phyloP scores from a whole-genome alignment of 768 basidiomycete species.

The Rhodocollybia butyracea region DNA sequence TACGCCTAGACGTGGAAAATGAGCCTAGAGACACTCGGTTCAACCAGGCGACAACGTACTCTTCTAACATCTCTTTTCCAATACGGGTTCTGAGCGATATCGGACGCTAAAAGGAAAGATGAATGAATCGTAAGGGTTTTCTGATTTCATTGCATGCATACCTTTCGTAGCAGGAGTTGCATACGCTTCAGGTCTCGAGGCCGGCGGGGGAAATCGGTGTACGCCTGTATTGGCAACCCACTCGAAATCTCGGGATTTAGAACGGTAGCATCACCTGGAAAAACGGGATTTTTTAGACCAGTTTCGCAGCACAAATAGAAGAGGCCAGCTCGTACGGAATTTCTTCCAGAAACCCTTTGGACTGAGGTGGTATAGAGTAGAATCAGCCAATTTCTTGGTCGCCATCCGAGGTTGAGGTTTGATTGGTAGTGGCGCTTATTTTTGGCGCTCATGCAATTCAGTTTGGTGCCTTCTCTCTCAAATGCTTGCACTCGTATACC shows the following conservation, averaged over 20 bases:
- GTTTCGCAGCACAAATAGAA: not conserved
- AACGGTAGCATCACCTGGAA: conserved; percentile 73
- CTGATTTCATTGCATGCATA: conserved; percentile 18
- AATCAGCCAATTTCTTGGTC: conserved; percentile 78
- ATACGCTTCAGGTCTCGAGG: conserved; percentile 83
- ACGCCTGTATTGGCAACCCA: conserved; percentile 76
- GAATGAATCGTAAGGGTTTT: not conserved
- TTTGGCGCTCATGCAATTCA: too few species aligned
- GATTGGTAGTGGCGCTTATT: not conserved
- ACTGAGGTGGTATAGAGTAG: conserved; percentile 85
- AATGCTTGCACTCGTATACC: too few species aligned
- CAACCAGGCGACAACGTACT: too few species aligned
- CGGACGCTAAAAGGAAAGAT: conserved; percentile 55
- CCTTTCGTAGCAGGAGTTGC: conserved; percentile 89
- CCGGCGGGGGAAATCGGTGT: conserved; percentile 84
- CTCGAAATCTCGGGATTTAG: conserved; percentile 90
- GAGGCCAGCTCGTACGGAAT: conserved; percentile 62
- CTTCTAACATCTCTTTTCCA: conserved; percentile 95
- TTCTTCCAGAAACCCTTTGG: conserved; percentile 96
- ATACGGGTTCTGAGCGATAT: conserved; percentile 88
- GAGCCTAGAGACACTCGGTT: too few species aligned
- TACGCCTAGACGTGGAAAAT: too few species aligned
- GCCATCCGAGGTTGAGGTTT: conserved; percentile 42
- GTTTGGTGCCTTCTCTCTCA: too few species aligned
- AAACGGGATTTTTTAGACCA: not conserved